These are phyloP conservation scores for Didymella pomorum DNA, from an alignment of 2,329 filamentous ascomycete species.

Conservation along the genomic window DNA sequence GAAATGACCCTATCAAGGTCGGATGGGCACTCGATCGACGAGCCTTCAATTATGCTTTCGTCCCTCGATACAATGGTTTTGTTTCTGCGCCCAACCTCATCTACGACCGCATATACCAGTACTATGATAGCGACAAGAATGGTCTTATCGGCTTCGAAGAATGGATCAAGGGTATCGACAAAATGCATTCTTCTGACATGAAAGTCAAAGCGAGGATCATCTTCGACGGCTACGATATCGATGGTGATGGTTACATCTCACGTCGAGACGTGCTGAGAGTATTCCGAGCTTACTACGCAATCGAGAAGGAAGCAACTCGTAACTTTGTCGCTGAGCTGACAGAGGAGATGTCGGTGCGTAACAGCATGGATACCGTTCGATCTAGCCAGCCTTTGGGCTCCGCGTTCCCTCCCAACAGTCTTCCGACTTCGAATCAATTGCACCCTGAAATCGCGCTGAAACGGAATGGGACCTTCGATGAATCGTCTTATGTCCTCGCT, in stretches of 20 bases:
- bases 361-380: constrained; percentile 50
- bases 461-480: constrained; percentile 39
- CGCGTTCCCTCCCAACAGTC: constrained; percentile 51
- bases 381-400: constrained; percentile 58
- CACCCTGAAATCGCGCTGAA: constrained; percentile 44
- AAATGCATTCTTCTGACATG: constrained; percentile 59
- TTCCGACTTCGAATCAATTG: constrained; percentile 33
- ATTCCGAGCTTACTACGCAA: constrained; percentile 89
- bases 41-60: constrained; percentile 90
- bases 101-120: constrained; percentile 94
- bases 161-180: constrained; percentile 82
- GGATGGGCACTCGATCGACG: constrained; percentile 86
- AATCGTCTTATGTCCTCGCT: constrained; percentile 36
- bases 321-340: constrained; percentile 81
- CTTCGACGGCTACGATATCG: constrained; percentile 90
- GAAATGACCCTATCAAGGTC: constrained; percentile 79
- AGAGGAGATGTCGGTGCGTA: constrained; percentile 73
- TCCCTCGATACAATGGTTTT: constrained; percentile 81
- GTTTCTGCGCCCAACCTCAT: constrained; percentile 86
- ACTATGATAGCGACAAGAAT: constrained; percentile 92
- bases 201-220: constrained; percentile 64
- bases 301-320: constrained; percentile 87
- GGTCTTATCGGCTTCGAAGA: constrained; percentile 91
- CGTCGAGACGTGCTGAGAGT: constrained; percentile 89
- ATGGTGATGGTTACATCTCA: constrained; percentile 84